Conservation (phyloP, 805 yeast species). For the Nakazawaea holstii region DNA sequence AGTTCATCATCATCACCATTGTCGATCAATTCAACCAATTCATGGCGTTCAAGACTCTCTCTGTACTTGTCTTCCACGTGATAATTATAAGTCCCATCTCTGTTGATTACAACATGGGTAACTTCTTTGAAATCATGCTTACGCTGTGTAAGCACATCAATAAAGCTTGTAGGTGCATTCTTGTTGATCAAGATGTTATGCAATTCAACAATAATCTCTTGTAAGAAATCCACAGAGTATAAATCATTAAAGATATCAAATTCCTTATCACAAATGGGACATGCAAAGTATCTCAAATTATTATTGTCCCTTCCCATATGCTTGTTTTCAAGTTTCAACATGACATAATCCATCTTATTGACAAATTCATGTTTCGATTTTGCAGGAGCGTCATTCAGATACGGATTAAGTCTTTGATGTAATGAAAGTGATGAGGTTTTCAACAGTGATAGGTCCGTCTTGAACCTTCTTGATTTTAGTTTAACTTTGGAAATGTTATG, state of each 20-base stretch:
- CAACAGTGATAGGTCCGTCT: slow-evolving; percentile 18
- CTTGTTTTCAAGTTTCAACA: slow-evolving; percentile 14
- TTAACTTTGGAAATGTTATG: slow-evolving; percentile 18
- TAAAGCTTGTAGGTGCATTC: not conserved
- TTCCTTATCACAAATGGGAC: slow-evolving; percentile 30
- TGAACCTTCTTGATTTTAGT: slow-evolving; percentile 14
- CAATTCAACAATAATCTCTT: slow-evolving; percentile 14
- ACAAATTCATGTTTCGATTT: slow-evolving; percentile 3
- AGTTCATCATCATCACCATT: not conserved
- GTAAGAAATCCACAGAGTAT: slow-evolving; percentile 25
- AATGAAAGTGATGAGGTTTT: slow-evolving; percentile 7
- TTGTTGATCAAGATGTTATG: not conserved
- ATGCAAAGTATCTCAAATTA: slow-evolving; percentile 23
- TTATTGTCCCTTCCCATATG: slow-evolving; percentile 18
- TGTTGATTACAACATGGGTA: slow-evolving; percentile 3
- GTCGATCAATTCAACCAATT: slow-evolving; percentile 1
- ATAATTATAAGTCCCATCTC: slow-evolving; percentile 2
- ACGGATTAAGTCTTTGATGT: slow-evolving; percentile 7
- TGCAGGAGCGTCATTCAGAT: slow-evolving; percentile 20
- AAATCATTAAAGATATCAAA: slow-evolving; percentile 25
- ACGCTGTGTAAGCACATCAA: not conserved
- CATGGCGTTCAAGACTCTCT: not conserved
- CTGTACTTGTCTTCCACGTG: not conserved
- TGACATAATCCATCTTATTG: slow-evolving; percentile 14
- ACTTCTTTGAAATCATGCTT: not conserved